These are phyloP conservation scores for Nitzschia sp. DNA, from an alignment of 108 stramenopile species.

Conservation along the genomic window DNA sequence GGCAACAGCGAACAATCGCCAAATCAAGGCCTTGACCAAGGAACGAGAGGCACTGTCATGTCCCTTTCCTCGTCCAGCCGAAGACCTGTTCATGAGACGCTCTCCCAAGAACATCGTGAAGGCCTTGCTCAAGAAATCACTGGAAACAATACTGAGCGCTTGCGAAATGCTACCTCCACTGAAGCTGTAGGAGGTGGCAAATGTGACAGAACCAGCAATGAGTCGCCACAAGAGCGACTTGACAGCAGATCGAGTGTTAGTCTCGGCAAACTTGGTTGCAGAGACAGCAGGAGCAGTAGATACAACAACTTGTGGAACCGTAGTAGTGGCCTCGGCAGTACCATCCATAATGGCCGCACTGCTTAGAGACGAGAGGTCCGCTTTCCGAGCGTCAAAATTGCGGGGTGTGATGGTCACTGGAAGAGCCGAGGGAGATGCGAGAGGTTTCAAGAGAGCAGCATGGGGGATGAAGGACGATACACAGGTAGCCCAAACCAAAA, in stretches of 20 bases:
- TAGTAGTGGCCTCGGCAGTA: no score
- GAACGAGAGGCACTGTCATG: slow-evolving; percentile 60
- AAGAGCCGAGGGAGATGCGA: no score
- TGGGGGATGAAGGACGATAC: no score
- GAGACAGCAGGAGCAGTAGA: neutral
- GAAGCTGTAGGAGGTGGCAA: slow-evolving; percentile 52
- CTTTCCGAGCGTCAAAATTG: no score
- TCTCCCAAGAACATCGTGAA: slow-evolving; percentile 84
- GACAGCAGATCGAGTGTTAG: slow-evolving; percentile 49
- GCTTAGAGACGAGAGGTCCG: no score
- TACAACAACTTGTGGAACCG: no score
- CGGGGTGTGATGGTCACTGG: no score
- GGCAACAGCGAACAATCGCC: slow-evolving; percentile 77
- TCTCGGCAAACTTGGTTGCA: slow-evolving; percentile 40
- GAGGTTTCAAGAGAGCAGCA: no score
- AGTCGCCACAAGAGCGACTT: slow-evolving; percentile 65
- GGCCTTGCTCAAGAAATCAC: slow-evolving; percentile 82
- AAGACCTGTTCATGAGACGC: slow-evolving; percentile 75
- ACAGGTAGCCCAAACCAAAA: no score
- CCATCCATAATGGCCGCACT: no score
- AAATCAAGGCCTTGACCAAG: slow-evolving; percentile 76
- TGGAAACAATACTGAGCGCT: slow-evolving; percentile 74
- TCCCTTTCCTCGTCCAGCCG: slow-evolving; percentile 48
- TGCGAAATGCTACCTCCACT: slow-evolving; percentile 36
- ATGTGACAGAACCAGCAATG: slow-evolving; percentile 61